Conservation (phyloP, 2,329 filamentous ascomycete genomes). For the Verticillium alfalfae region DNA sequence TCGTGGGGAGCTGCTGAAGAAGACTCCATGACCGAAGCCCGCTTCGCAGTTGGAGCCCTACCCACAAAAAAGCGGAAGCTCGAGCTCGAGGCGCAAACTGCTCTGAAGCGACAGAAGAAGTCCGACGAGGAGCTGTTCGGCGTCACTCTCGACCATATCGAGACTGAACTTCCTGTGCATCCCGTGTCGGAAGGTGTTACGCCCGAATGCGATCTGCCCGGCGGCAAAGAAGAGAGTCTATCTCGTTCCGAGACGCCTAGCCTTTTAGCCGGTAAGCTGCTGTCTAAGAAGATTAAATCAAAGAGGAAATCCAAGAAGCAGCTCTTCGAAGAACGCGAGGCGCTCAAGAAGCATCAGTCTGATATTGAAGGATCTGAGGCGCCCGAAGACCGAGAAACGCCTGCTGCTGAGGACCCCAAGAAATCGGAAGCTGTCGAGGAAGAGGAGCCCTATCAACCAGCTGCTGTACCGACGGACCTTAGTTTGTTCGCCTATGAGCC, state of each 20-base stretch:
- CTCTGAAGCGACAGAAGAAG: slow-evolving; percentile 76
- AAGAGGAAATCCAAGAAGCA: slow-evolving; percentile 80
- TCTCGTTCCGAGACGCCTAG: slow-evolving; percentile 42
- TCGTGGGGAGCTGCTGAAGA: slow-evolving; percentile 49
- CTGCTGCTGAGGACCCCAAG: slow-evolving; percentile 41
- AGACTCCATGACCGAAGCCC: slow-evolving; percentile 67
- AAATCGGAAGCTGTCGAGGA: slow-evolving; percentile 20
- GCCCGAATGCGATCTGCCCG: slow-evolving; percentile 38
- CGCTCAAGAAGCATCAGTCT: slow-evolving; percentile 44
- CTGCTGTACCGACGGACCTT: slow-evolving; percentile 24
- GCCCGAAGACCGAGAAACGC: slow-evolving; percentile 25
- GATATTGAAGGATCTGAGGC: slow-evolving; percentile 19
- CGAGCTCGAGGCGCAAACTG: slow-evolving; percentile 60
- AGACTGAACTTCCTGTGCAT: slow-evolving; percentile 40
- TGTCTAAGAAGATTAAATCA: slow-evolving; percentile 55
- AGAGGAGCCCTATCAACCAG: slow-evolving; percentile 6
- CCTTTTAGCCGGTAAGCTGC: slow-evolving; percentile 35
- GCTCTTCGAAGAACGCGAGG: slow-evolving; percentile 61
- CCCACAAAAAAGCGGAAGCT: slow-evolving; percentile 69
- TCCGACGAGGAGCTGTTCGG: slow-evolving; percentile 73
- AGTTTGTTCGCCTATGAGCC: slow-evolving; percentile 44
- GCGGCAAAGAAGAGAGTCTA: slow-evolving; percentile 40
- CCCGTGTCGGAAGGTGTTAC: slow-evolving; percentile 45
- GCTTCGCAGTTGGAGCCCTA: slow-evolving; percentile 53
- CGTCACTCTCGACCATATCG: slow-evolving; percentile 50